A percentile compares a stretch with the other conserved stretches of the same genome.
Conservation (phyloP, 108 stramenopile genomes). For the Parietichytrium sp. region DNA sequence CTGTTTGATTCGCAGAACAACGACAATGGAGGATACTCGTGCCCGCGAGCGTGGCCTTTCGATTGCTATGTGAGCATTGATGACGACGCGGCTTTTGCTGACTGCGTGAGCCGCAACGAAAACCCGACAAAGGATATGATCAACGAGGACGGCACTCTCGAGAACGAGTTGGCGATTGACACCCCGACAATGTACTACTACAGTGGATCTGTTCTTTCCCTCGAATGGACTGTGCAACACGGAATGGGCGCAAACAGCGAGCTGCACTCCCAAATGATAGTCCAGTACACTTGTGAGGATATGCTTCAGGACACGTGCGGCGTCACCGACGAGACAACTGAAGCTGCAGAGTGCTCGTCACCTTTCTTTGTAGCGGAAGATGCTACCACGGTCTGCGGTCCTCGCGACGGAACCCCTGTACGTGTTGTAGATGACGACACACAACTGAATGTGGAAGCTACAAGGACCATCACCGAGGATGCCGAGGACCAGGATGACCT, state of each 20-base stretch:
- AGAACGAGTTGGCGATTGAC: not conserved
- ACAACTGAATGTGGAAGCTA: not conserved
- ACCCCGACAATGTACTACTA: slow-evolving; percentile 53
- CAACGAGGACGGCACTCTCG: slow-evolving; percentile 35
- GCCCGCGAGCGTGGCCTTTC: slow-evolving; percentile 42
- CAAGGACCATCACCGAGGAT: not conserved
- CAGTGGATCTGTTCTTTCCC: slow-evolving; percentile 49
- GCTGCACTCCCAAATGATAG: slow-evolving; percentile 50
- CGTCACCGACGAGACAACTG: not conserved
- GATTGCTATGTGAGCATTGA: slow-evolving; percentile 44
- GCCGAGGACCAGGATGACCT: not conserved
- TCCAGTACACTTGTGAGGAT: slow-evolving; percentile 58
- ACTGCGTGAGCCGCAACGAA: not conserved
- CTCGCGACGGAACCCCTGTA: slow-evolving; percentile 53
- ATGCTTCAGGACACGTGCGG: slow-evolving; percentile 44
- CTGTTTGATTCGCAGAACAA: slow-evolving; percentile 60
- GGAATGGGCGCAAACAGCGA: slow-evolving; percentile 53
- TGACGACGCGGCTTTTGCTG: not conserved
- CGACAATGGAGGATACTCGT: slow-evolving; percentile 54
- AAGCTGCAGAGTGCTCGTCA: not conserved
- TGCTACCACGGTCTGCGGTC: slow-evolving; percentile 44
- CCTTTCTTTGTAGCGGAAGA: not conserved
- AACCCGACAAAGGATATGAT: not conserved
- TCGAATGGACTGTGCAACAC: slow-evolving; percentile 59
- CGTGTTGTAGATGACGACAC: slow-evolving; percentile 44